A percentile compares a stretch with the other conserved stretches of the same genome.
Conservation (phyloP, 345 rosid species). For the Populus alba region DNA sequence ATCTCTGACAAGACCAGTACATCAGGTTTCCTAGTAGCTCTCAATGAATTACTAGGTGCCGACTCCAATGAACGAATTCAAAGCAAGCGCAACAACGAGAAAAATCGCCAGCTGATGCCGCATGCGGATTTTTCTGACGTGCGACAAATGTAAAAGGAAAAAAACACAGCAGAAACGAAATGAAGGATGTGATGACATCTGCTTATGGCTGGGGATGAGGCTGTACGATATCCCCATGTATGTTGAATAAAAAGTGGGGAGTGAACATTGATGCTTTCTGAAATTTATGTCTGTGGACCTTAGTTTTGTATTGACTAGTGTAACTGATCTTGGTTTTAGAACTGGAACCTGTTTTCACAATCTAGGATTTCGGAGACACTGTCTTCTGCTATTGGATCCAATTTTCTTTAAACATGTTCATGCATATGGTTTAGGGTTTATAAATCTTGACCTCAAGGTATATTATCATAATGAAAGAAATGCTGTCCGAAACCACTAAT, state of each 20-base stretch:
- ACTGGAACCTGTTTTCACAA: not conserved
- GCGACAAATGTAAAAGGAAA: too few relatives aligned
- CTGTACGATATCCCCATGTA: not conserved
- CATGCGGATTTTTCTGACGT: too few relatives aligned
- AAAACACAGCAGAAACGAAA: not conserved
- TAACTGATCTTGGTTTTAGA: not conserved
- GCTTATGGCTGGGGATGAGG: too few relatives aligned
- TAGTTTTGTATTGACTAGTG: not conserved
- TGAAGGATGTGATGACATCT: too few relatives aligned
- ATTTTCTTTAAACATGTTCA: not conserved
- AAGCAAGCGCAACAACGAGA: rapidly evolving
- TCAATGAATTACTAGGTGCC: too few relatives aligned
- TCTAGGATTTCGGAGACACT: not conserved
- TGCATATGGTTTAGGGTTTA: too few relatives aligned
- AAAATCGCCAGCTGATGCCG: too few relatives aligned
- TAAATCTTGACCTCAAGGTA: too few relatives aligned
- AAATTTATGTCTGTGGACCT: not conserved
- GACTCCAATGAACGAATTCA: too few relatives aligned
- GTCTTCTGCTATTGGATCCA: not conserved
- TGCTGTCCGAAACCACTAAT: not conserved
- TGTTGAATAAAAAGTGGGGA: not conserved
- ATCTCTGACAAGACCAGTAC: too few relatives aligned
- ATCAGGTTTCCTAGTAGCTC: too few relatives aligned
- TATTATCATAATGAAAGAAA: too few relatives aligned
- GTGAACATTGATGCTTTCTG: not conserved